These are phyloP conservation scores for Starmerella sirachaensis DNA, from an alignment of 805 yeast species.

Conservation along the genomic window DNA sequence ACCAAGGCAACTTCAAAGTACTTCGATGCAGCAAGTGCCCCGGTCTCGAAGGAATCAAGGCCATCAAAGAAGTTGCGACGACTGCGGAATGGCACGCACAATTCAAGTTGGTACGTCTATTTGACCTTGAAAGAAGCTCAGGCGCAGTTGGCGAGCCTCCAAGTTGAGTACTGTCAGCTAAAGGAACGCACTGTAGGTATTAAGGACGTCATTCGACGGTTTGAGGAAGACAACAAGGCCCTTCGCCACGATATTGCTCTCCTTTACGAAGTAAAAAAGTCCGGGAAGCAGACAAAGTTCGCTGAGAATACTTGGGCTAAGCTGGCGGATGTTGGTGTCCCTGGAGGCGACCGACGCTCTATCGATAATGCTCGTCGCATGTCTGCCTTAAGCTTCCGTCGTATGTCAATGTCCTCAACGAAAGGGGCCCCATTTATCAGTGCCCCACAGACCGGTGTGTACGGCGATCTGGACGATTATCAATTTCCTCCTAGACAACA, in stretches of 20 bases:
- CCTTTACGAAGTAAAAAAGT: not conserved
- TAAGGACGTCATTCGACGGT: slow-evolving; percentile 3
- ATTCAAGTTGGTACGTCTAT: not conserved
- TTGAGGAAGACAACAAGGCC: slow-evolving; percentile 13
- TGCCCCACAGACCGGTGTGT: not conserved
- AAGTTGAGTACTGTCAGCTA: not conserved
- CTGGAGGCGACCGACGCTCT: not conserved
- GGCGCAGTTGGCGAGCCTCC: slow-evolving; percentile 1
- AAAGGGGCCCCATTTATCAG: not conserved
- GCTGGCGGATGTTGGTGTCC: slow-evolving; percentile 8
- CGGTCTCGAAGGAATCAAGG: not conserved
- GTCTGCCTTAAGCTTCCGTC: slow-evolving; percentile 8
- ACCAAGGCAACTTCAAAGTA: slow-evolving; percentile 4
- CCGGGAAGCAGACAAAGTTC: not conserved
- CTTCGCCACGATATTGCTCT: slow-evolving; percentile 6
- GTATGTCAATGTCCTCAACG: not conserved
- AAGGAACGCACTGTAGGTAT: not conserved
- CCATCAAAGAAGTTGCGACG: no score
- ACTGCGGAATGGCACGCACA: no score
- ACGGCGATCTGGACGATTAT: not conserved
- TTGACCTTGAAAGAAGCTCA: slow-evolving; percentile 3
- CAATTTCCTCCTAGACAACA: no score
- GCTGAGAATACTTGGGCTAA: slow-evolving; percentile 7
- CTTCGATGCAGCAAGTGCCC: not conserved
- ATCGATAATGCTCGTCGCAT: slow-evolving; percentile 6